Base-by-base conservation (phyloP, 129 eudicot species). In the Flaveria robusta region DNA sequence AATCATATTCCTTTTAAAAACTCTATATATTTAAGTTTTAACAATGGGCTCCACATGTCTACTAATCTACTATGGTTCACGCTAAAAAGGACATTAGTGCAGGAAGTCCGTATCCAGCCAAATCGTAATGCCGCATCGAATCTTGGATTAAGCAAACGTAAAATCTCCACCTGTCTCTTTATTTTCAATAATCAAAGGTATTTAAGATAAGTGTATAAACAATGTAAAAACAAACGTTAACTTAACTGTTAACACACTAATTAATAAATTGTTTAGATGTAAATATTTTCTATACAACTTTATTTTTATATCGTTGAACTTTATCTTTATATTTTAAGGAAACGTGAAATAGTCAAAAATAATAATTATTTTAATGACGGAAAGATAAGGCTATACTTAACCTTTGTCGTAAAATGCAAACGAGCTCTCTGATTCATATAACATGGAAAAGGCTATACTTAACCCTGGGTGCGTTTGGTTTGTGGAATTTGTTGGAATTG, bases 51-150 rank as follows among this genome's bases (percentile, higher is more conserved):
- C 77, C 66, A 37, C 39, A 3, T 34, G 77, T 31, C 27, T 13
- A 18, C 23, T 52, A 16, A 37, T 31, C 27, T 13, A 37, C 9
- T 20, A 18, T 56, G 65, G 65, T 68, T 34, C 66, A 54, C 42
- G 54, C 52, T 55, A 37, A 55, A 19, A 71, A 72, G 69, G 69
- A 64, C 43, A 37, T 51, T 18, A 54, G 67, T 64, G 56, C 74
- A 76, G 69, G 55, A 51, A 51, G 20, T 76, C 80, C 72, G 41
- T 22, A 66, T 47, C 18, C 42, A 66, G 66, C 74, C 68, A 66
- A 39, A 66, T 66, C 74, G 74, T 9, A 52, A 37, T 27, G 42
- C 51, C 50, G 80, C 77, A 74, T 74, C 67, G n/a, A 73, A 73
- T 73, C 54, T 16, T 66, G 68, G 66, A 59, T 19, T 55, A 74